Percentiles rank a stretch among this genome's conserved stretches.
phyloP scores from a whole-genome alignment of 495 filamentous ascomycete genomes.

The Tuber brumale region DNA sequence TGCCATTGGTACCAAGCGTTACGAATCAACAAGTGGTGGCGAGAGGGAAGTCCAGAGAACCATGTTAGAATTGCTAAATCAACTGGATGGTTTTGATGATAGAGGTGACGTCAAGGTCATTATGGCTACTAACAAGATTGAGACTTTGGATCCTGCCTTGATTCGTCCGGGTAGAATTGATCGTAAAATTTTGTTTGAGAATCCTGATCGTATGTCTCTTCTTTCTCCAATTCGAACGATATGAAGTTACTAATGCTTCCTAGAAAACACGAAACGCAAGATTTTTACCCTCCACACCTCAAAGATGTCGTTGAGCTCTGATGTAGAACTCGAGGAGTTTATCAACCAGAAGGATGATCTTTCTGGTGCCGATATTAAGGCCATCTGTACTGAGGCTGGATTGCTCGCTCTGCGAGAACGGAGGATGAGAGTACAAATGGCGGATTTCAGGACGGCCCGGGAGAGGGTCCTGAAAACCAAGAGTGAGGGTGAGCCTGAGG shows the following conservation, averaged over 20 bases:
- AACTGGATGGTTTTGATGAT: slow-evolving; percentile 98
- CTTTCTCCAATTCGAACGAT: slow-evolving; percentile 40
- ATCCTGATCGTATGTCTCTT: slow-evolving; percentile 73
- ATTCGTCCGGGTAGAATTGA: slow-evolving; percentile 98
- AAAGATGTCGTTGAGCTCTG: slow-evolving; percentile 93
- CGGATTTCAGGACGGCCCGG: slow-evolving; percentile 85
- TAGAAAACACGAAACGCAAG: slow-evolving; percentile 98
- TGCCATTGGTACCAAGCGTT: slow-evolving; percentile 97
- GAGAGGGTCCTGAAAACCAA: slow-evolving; percentile 98
- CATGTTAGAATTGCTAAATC: slow-evolving; percentile 97
- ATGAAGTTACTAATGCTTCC: slow-evolving; percentile 8
- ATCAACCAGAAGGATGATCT: slow-evolving; percentile 98
- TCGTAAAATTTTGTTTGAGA: slow-evolving; percentile 98
- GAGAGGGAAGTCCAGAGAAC: slow-evolving; percentile 97
- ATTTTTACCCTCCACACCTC: slow-evolving; percentile 99
- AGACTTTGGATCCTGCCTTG: slow-evolving; percentile 90
- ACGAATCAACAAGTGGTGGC: slow-evolving; percentile 93
- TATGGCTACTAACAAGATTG: slow-evolving; percentile 99
- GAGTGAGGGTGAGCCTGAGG: slow-evolving; percentile 96
- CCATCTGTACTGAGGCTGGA: slow-evolving; percentile 95
- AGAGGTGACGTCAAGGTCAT: slow-evolving; percentile 99
- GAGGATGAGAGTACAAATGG: slow-evolving; percentile 98
- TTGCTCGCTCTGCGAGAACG: slow-evolving; percentile 91
- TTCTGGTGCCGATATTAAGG: slow-evolving; percentile 95
- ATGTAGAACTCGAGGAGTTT: slow-evolving; percentile 97